Base-by-base conservation (phyloP, 176 grass and related monocot species). In the Phyllostachys edulis region DNA sequence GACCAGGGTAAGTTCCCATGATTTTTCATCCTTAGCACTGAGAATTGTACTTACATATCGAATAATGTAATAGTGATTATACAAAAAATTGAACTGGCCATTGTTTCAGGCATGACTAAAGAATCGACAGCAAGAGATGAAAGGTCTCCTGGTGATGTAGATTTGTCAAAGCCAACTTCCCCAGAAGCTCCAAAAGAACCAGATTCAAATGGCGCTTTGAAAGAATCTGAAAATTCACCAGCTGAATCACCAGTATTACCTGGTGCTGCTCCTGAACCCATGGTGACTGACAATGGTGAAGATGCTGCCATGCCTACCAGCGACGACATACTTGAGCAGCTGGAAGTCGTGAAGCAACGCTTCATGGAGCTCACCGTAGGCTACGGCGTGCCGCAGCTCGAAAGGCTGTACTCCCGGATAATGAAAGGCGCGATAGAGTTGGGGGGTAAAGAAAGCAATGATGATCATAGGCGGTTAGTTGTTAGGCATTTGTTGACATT, bases 401-500 rank as follows among this genome's bases (percentile, higher is more conserved):
- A 99, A 77, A 94, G 91, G 84, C 86, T 96, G 15, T 96, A 96
- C 84, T 87, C 90, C 27, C 79, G 89, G 71, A 74, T 91, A 73
- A 90, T 99, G 60, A 99, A 85, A 91, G 88, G 86, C 18, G 60
- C 64, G 46, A 81, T 90, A 73, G 88, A 90, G 76, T 57, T 80
- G 54, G 87, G 36, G 65, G 72, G 86, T 76, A 90, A 87, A 87
- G 85, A 92, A 67, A 85, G 45, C 63, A 81, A 32, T 17, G 85
- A 89, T 63, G 93, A 99, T 89, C 60, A 76, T 81, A 94, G 82
- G 82, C 66, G 47, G 73, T 88, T 90, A 87, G 81, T 94, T 87
- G 62, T 96, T 92, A 92, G 84, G 77, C 89, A 94, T 94, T 91
- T 99, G 70, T 92, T 80, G 69, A 90, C 84, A 94, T 99, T 96